Base-by-base conservation (phyloP, 805 yeast species). In the Candida yuanshanica region DNA sequence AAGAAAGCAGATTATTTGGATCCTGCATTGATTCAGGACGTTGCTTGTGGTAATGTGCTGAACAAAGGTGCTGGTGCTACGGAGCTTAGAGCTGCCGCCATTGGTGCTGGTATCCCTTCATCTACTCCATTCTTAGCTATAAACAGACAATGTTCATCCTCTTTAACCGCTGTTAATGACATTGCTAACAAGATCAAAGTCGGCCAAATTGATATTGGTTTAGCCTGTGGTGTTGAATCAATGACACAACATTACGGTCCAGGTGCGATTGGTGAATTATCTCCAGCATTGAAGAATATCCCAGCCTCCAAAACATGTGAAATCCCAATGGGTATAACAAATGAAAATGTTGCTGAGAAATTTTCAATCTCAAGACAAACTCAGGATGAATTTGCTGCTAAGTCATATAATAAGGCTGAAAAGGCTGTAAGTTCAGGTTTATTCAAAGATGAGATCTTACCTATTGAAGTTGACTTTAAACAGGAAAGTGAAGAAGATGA, bases 251-350 rank as follows among this genome's bases (percentile, higher is more conserved):
- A 82, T 68, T 89, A 85, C 62, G 93, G 93, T n/a, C 84, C 93
- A 20, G 75, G 75, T 51, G 78, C 91, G 32, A 66, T 82, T 44
- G 83, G 88, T 10, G 66, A 69, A 33, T 69, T 82, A 45, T 78
- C 86, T 11, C 72, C 74, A 17, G 65, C 66, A 14, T 58, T 77
- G 55, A 56, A 67, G 35, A 59, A 60, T 9, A 61, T 70, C 50
- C 56, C 60, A 37, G 74, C 68, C 36, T 81, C 83, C n/a, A 69
- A 69, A 47, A 81, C 81, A 63, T 91, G 97, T 66, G 67, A 83
- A 63, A 78, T 91, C 48, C 98, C 98, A 50, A 91, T 91, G 98
- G 98, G 98, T 35, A 81, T 82, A 56, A 91, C 98, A 40, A 85
- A 88, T 59, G 98, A 91, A 69, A 91, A 91, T 62, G 85, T 91